Evolutionary conservation across 1,284 basidiomycete genomes (phyloP).

Genomic region (Ustilago shanxiensis): DNA sequence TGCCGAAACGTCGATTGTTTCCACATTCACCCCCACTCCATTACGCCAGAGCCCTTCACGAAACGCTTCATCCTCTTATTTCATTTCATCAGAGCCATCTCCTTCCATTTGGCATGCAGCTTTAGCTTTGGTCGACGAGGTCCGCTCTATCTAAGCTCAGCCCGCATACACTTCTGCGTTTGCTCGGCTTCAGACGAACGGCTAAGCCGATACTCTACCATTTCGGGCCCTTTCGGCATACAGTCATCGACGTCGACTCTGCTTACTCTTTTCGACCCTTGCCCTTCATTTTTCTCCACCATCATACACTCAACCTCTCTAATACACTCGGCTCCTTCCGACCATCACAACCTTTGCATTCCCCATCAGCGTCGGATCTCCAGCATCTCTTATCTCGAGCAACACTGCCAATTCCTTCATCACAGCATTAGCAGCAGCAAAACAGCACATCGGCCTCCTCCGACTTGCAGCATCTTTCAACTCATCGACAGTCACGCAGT

Average conservation of each 20-base stretch:
- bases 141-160: slow-evolving; percentile 26
- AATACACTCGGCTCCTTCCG: neutral
- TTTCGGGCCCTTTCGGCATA: slow-evolving; percentile 23
- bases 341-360: neutral
- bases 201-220: slow-evolving; percentile 1
- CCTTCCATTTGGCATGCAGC: neutral
- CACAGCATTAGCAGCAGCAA: neutral
- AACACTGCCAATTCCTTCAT: neutral
- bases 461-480: neutral
- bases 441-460: neutral
- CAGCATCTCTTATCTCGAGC: neutral
- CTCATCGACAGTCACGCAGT: too few relatives aligned
- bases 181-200: slow-evolving; percentile 2
- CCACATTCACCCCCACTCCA: slow-evolving; percentile 5
- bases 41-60: neutral
- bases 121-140: neutral
- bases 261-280: neutral
- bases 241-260: neutral
- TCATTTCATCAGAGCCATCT: too few relatives aligned
- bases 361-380: neutral
- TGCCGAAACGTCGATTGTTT: neutral
- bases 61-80: neutral
- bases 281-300: neutral
- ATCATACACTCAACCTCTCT: neutral
- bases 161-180: neutral